A percentile compares a stretch with the other conserved stretches of the same genome.
phyloP scores from a whole-genome alignment of 148 eudicot genomes.

The Drosera capensis region DNA sequence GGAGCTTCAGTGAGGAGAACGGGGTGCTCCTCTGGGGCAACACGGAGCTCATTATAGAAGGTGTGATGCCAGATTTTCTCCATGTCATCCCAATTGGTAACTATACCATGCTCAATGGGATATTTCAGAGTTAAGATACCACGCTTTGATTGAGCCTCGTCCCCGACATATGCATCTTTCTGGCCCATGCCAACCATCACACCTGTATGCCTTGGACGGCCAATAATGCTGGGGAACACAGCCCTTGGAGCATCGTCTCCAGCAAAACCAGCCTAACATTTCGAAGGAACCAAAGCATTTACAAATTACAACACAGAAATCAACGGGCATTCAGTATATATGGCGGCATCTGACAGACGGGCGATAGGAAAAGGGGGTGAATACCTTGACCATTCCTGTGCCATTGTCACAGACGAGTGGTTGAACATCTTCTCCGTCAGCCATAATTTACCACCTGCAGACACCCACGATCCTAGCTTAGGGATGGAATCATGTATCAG shows the following conservation, averaged over 20 bases:
- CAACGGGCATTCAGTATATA: neutral
- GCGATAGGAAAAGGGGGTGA: neutral
- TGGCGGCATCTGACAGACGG: too few relatives aligned
- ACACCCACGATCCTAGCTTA: neutral
- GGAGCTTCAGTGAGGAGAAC: constrained; percentile 41
- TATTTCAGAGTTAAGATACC: constrained; percentile 48
- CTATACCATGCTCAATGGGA: constrained; percentile 51
- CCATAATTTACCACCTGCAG: constrained; percentile 32
- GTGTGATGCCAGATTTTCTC: too few relatives aligned
- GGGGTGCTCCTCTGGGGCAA: constrained; percentile 56
- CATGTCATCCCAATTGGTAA: constrained; percentile 60
- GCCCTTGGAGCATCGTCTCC: constrained; percentile 66
- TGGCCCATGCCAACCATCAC: constrained; percentile 46
- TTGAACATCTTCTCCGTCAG: constrained; percentile 49
- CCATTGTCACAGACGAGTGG: constrained; percentile 64
- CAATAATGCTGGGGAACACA: constrained; percentile 45
- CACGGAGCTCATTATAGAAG: too few relatives aligned
- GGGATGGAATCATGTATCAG: too few relatives aligned
- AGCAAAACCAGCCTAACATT: constrained; percentile 42
- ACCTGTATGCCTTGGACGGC: constrained; percentile 41
- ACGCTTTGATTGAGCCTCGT: constrained; percentile 48
- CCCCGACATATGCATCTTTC: too few relatives aligned
- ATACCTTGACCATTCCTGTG: constrained; percentile 10
- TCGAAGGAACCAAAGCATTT: neutral
- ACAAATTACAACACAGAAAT: neutral